phyloP scores from a whole-genome alignment of 805 yeast genomes.

The Metschnikowia noctiluminum region DNA sequence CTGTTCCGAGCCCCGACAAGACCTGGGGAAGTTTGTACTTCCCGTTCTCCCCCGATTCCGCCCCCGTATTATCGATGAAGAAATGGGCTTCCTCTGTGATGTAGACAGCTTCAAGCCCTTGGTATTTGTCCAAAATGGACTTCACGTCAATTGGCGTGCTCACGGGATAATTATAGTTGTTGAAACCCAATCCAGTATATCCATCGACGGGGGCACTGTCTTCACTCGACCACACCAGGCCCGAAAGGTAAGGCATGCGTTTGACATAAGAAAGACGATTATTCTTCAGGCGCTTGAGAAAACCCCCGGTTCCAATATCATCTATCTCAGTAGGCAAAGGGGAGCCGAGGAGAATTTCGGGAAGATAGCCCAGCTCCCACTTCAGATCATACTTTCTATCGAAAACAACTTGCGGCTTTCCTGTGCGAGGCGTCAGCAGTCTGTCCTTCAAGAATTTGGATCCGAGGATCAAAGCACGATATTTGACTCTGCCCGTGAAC shows the following conservation, averaged over 20 bases:
- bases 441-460: neutral
- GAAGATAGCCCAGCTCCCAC: constrained; percentile 1
- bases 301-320: neutral
- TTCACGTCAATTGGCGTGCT: neutral
- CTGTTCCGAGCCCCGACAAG: neutral
- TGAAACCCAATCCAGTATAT: neutral
- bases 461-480: neutral
- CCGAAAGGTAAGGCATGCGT: neutral
- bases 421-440: neutral
- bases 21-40: neutral
- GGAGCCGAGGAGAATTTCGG: neutral
- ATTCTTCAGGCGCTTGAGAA: neutral
- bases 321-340: neutral
- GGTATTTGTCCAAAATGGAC: neutral
- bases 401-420: neutral
- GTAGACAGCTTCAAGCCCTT: constrained; percentile 4
- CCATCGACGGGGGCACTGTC: neutral
- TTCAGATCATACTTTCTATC: neutral
- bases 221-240: neutral
- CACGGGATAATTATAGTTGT: neutral
- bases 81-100: constrained; percentile 2
- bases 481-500: neutral
- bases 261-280: neutral
- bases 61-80: constrained; percentile 1
- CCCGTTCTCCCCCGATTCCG: too few relatives aligned